Conservation (phyloP, 2,329 filamentous ascomycete genomes). For the Penicillium sp. region DNA sequence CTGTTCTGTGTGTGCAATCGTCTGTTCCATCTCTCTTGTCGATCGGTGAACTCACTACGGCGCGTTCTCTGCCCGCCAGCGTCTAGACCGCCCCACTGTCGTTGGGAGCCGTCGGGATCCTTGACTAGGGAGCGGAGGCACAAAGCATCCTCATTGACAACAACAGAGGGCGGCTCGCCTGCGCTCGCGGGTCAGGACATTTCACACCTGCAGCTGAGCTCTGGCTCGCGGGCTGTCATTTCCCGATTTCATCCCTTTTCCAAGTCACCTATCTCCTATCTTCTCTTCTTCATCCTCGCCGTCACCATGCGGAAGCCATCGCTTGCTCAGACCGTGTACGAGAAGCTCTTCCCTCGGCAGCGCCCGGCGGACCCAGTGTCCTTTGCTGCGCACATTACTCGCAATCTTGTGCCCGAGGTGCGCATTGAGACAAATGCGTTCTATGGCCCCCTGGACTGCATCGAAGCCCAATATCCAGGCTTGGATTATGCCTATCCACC, state of each 20-base stretch:
- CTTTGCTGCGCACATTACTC: slow-evolving; percentile 61
- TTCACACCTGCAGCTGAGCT: slow-evolving; percentile 9
- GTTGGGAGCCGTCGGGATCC: not conserved
- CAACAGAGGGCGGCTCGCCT: slow-evolving; percentile 7
- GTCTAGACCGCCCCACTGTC: slow-evolving; percentile 15
- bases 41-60: not conserved
- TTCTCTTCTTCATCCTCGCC: not conserved
- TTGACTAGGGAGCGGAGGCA: too few species aligned
- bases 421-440: slow-evolving; percentile 65
- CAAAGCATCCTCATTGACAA: not conserved
- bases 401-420: slow-evolving; percentile 66
- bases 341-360: slow-evolving; percentile 59
- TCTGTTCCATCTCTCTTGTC: not conserved
- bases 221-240: slow-evolving; percentile 4
- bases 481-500: slow-evolving; percentile 64
- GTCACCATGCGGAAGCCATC: slow-evolving; percentile 62
- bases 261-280: slow-evolving; percentile 1
- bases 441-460: slow-evolving; percentile 65
- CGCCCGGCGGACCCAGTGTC: slow-evolving; percentile 59
- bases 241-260: not conserved
- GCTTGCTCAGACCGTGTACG: slow-evolving; percentile 61
- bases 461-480: slow-evolving; percentile 67
- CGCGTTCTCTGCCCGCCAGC: not conserved
- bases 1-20: not conserved
- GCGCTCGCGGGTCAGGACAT: slow-evolving; percentile 3